Evolutionary conservation across 2,329 filamentous ascomycete genomes (phyloP), one percentile per base, ranked within the genome.

Genomic region (Pochonia chlamydosporia): DNA sequence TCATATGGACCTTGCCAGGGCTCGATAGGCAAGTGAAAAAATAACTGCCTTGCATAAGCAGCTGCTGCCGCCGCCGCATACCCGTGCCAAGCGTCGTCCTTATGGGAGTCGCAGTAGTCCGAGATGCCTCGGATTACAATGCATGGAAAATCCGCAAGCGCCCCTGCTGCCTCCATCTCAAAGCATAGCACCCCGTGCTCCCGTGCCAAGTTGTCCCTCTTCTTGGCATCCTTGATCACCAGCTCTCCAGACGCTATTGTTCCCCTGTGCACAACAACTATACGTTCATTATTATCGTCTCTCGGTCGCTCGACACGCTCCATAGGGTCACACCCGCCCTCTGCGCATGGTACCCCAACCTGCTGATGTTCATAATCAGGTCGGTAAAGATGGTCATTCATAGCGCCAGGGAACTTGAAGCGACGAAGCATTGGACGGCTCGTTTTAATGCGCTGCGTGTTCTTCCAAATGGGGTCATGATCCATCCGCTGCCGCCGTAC

Each of bases 131-230:
- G 49, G 24, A 55, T 36, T 4, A 53, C 14, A 14, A 55, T 20
- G 26, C 48, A 53, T 26, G 50, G 50, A 30, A 56, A 52, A 30
- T 51, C 47, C 4, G 28, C 30, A n/a, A 49, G 21, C 3, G 39
- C 49, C n/a, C 53, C 53, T 16, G 48, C 54, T 3, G 47, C 54
- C 31, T 53, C 54, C 50, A 47, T 54, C 46, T 56, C 52, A 18
- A 56, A 56, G 40, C 50, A 56, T 3, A 56, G 35, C 3, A 56
- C 28, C 14, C 30, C 41, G n/a, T 50, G 13, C 18, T 49, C 20
- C 39, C 36, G 14, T 18, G 50, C 42, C 16, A 56, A 36, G 3
- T 23, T 5, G 20, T 57, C 50, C 37, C 55, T 50, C 40, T 49
- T 16, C n/a, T n/a, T 44, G 10, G 49, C 48, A 40, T 52, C 26